A percentile compares a stretch with the other conserved stretches of the same genome.
Evolutionary conservation across 2,329 filamentous ascomycete species (phyloP).

Genomic region (Pochonia chlamydosporia): DNA sequence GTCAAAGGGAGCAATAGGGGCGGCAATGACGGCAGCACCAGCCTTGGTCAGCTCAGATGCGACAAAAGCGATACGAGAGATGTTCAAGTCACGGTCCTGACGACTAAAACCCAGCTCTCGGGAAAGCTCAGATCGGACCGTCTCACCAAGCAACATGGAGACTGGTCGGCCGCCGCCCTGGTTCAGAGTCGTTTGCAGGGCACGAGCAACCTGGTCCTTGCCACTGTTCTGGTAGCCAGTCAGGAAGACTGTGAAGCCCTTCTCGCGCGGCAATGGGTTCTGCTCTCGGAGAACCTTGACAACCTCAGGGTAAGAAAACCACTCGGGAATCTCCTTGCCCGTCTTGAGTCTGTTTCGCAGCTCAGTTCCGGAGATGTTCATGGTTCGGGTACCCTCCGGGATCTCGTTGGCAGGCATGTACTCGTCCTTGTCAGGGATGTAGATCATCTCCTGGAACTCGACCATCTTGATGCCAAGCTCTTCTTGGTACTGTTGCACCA

Average conservation of each 20-base stretch:
- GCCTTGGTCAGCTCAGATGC: constrained; percentile 90
- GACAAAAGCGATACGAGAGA: constrained; percentile 93
- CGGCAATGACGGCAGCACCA: constrained; percentile 90
- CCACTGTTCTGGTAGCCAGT: constrained; percentile 95
- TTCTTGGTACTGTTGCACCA: constrained; percentile 91
- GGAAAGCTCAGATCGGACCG: constrained; percentile 86
- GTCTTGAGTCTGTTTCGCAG: constrained; percentile 86
- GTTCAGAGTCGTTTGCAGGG: constrained; percentile 94
- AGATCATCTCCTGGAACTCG: constrained; percentile 99
- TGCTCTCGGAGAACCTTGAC: constrained; percentile 94
- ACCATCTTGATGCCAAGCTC: constrained; percentile 99
- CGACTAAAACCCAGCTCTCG: constrained; percentile 92
- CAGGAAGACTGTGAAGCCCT: constrained; percentile 98
- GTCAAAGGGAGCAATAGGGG: constrained; percentile 92
- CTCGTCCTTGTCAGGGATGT: constrained; percentile 94
- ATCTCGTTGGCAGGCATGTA: constrained; percentile 94
- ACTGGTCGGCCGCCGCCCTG: constrained; percentile 95
- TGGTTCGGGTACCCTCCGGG: constrained; percentile 72
- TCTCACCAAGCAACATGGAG: constrained; percentile 91
- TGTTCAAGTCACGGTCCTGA: constrained; percentile 90
- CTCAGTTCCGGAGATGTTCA: constrained; percentile 84
- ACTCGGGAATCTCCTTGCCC: constrained; percentile 92
- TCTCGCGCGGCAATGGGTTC: constrained; percentile 81
- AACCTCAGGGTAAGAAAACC: constrained; percentile 99
- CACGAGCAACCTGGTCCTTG: constrained; percentile 94